Evolutionary conservation across 768 basidiomycete genomes (phyloP), one percentile per base, ranked within the genome.

Genomic region (Rhizopogon vulgaris): DNA sequence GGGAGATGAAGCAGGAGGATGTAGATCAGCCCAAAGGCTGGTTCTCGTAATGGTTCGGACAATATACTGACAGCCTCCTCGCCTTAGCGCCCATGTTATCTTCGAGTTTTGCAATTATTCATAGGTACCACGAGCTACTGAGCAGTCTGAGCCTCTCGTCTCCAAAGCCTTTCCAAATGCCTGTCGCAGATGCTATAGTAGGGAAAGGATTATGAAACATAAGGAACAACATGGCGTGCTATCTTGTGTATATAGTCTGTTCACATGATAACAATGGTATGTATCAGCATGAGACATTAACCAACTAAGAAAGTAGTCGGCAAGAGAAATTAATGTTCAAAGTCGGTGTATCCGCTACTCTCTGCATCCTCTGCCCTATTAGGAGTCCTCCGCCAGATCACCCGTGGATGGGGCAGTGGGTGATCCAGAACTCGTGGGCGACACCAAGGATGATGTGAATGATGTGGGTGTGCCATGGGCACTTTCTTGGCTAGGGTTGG

Each of bases 21-120:
- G 65, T 73, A 4, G 54, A 76, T 28, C 67, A 73, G 56, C 77
- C 82, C 1, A 79, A 71, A 51, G 82, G 82, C 15, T 83, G 78
- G 79, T 80, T 82, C 54, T 69, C 69, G 40, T 82, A 55, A 59
- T 28, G 18, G 34, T 18, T 8, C 0, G 18, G 45, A 24, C 8
- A 9, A 5, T n/a, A 17, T 6, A 28, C 27, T 17, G 42, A 17
- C n/a, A 28, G 22, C 22, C 22, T 22, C 22, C 22, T 22, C 1
- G 3, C 32, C 11, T 30, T 22, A 8, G 17, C 4, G 30, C 17
- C 22, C 4, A 34, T 7, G 14, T 22, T 14, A 17, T 30, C 28
- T 2, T 34, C 22, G 22, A 3, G 22, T 22, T 22, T 22, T 22
- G 22, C 22, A 22, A 22, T 3, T 1, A 22, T 22, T 22, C 22